phyloP scores from a whole-genome alignment of 2,329 filamentous ascomycete species.

The Erysiphe neolycopersici region DNA sequence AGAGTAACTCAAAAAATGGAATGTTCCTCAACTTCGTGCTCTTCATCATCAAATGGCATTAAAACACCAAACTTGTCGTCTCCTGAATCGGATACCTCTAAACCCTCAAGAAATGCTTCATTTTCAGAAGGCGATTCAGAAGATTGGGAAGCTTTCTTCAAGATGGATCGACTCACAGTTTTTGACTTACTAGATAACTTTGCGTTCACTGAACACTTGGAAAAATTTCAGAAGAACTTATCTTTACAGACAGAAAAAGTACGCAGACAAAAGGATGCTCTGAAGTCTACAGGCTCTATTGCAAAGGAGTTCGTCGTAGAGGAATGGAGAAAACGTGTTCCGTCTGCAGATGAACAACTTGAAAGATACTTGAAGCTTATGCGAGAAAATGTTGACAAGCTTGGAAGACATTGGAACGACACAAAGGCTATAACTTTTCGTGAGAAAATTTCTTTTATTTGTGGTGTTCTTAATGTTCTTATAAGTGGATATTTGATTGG shows the following conservation, averaged over 20 bases:
- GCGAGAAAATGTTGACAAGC: constrained; percentile 65
- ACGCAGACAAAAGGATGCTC: constrained; percentile 50
- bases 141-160: constrained; percentile 66
- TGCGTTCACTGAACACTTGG: constrained; percentile 65
- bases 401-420: constrained; percentile 68
- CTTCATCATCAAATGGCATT: constrained; percentile 14
- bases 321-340: constrained; percentile 69
- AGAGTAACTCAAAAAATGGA: constrained; percentile 3
- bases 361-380: constrained; percentile 75
- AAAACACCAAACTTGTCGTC: constrained; percentile 25
- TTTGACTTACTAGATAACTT: constrained; percentile 91
- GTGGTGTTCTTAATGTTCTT: constrained; percentile 89
- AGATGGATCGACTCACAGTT: constrained; percentile 67
- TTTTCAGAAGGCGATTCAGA: constrained; percentile 70
- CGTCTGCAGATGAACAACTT: constrained; percentile 72
- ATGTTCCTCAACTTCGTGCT: constrained; percentile 18
- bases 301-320: constrained; percentile 81
- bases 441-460: constrained; percentile 92
- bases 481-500: constrained; percentile 87
- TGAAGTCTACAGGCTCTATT: constrained; percentile 47
- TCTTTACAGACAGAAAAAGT: constrained; percentile 67
- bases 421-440: constrained; percentile 65
- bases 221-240: constrained; percentile 66
- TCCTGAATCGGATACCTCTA: constrained; percentile 22
- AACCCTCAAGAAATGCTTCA: constrained; percentile 49